Evolutionary conservation across 164 flowering plant species (phyloP), one percentile per base, ranked within the genome.

Genomic region (Kingdonia uniflora): DNA sequence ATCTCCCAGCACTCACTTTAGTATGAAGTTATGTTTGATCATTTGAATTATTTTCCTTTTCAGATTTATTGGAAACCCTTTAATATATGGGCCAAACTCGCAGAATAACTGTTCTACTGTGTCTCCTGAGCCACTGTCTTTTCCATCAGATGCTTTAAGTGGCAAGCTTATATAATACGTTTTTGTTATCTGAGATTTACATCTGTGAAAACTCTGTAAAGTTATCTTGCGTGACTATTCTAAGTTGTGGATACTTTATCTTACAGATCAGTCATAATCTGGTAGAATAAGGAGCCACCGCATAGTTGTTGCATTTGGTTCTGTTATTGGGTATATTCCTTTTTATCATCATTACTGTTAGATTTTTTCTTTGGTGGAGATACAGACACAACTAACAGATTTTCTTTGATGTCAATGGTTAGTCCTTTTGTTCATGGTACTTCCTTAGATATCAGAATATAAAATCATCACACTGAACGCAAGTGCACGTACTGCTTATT

Each of bases 341-440:
- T 62, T 19, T 72, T 14, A 15, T 75, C 38, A 55, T 75, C 7
- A n/a, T 74, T 20, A 51, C 58, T 16, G 59, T 77, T 39, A 88
- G 78, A 11, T 58, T 84, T 52, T 62, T 79, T 25, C 59, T 87
- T 44, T 92, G 95, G 98, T 80, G 85, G 95, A 71, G 88, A 39
- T 82, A 80, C 46, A 71, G 84, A 55, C 79, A 59, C 68, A 81
- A 79, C 51, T 74, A 76, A 58, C 94, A 85, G 62, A 75, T 88
- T 25, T 88, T 88, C 81, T 88, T 88, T 70, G 96, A 88, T 64
- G 84, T 88, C 21, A 85, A 83, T 71, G 96, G 96, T 88, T 46
- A 66, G 81, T 65, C 19, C 29, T 37, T 44, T 25, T 50, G 14
- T 35, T 16, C 19, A 11, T 43, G 35, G 8, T 29, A 29, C 8